Evolutionary conservation across 495 filamentous ascomycete genomes (phyloP), one percentile per base, ranked within the genome.

Genomic region (Penicillium lividum): DNA sequence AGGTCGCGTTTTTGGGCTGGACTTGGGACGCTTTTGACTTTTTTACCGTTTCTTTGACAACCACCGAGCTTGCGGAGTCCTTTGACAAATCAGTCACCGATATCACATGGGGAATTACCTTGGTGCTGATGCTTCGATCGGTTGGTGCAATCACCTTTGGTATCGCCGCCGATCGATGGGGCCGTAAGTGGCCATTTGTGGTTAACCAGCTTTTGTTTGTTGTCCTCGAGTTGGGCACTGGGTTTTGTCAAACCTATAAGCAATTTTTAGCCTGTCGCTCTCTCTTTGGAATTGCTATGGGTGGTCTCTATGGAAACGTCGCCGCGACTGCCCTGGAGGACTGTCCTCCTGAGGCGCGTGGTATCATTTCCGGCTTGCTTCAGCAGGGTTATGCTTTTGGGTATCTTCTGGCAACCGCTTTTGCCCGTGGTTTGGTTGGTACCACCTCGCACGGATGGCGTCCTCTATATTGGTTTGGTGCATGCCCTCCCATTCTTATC

Each of bases 331-430:
- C 91, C 0, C 74, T 96, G 15, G 91, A 96, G 68, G 91, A 96
- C 68, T 89, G 90, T 54, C 91, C 91, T 0, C 75, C 80, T 47
- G 85, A 82, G 33, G 85, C 89, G 3, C 77, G 91, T 51, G 91
- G 91, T 61, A 77, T 96, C 36, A 75, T 96, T 33, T 90, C 86
- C 13, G 91, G 91, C 49, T 82, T 96, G 63, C 79, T 94, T 18
- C 91, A 96, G 70, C 91, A 96, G 69, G 91, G 91, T 4, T 96
- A 94, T 66, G 90, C 91, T 1, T 92, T 94, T 72, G 91, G 91
- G 3, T 96, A 93, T 64, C 78, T 96, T 0, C 80, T 96, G 0
- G 89, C 89, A 0, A 84, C 90, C 0, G 89, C 86, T 9, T 93
- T 94, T 67, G 82, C 90, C 0, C 79, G 89, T 31, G 89, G 75